Evolutionary conservation across 345 rosid genomes (phyloP).

Genomic region (Syzygium grande): DNA sequence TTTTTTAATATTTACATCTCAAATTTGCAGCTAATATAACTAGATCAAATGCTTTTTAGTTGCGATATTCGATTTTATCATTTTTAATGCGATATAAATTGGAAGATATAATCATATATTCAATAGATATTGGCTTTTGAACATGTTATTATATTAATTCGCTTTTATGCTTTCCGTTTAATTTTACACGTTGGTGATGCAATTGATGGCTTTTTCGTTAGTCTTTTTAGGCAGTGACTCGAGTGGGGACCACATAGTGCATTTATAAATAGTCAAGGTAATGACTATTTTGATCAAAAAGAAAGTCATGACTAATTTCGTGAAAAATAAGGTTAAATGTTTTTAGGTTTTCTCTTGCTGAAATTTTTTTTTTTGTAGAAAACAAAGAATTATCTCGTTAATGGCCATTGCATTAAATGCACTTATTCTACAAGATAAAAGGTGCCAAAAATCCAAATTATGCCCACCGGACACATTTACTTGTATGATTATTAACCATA

Average conservation of each 20-base stretch:
- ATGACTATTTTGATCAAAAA: too few species aligned
- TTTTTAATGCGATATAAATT: too few species aligned
- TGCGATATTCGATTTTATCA: not conserved
- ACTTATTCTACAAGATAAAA: too few species aligned
- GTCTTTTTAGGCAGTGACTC: rapidly evolving
- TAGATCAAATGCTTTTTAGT: not conserved
- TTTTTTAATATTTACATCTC: not conserved
- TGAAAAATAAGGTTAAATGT: not conserved
- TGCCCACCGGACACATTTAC: too few species aligned
- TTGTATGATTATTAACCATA: too few species aligned
- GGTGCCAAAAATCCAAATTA: too few species aligned
- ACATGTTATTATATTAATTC: not conserved
- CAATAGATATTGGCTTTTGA: not conserved
- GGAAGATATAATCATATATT: too few species aligned
- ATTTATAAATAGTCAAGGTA: too few species aligned
- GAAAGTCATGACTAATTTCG: not conserved
- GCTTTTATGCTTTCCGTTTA: not conserved
- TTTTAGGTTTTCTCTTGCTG: not conserved
- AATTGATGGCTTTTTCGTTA: rapidly evolving
- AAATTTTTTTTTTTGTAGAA: not conserved
- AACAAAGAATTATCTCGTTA: not conserved
- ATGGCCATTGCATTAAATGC: not conserved
- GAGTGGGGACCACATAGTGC: rapidly evolving
- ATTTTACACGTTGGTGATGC: rapidly evolving
- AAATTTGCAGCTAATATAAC: not conserved